A percentile compares a stretch with the other conserved stretches of the same genome.
Evolutionary conservation across 331 rosid species (phyloP).

Genomic region (Arachis monticola): DNA sequence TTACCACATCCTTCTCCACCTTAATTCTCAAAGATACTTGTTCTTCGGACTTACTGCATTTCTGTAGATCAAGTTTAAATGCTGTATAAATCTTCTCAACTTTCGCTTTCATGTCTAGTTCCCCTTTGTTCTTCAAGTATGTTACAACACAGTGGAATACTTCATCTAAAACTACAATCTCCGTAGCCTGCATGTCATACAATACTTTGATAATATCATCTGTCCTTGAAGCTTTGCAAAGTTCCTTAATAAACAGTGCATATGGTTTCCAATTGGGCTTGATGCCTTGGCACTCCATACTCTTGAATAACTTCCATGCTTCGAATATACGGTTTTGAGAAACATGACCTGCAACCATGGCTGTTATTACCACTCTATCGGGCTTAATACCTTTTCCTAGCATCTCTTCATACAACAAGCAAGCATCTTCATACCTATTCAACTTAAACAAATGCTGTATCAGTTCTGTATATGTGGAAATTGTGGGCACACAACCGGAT

Average conservation of each 20-base stretch:
- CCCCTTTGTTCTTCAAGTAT: conserved; percentile 67
- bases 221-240: conserved; percentile 73
- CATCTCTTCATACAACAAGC: conserved; percentile 79
- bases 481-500: conserved; percentile 51
- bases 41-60: conserved; percentile 33
- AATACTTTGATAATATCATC: conserved; percentile 71
- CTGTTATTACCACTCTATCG: conserved; percentile 71
- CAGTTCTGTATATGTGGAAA: conserved; percentile 77
- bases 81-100: conserved; percentile 62
- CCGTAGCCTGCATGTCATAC: conserved; percentile 67
- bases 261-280: conserved; percentile 68
- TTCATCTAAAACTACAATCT: conserved; percentile 50
- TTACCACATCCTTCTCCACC: conserved; percentile 34
- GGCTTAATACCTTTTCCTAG: conserved; percentile 60
- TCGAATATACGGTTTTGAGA: conserved; percentile 59
- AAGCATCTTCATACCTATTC: conserved; percentile 60
- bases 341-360: conserved; percentile 81
- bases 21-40: conserved; percentile 39
- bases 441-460: conserved; percentile 72
- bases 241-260: conserved; percentile 74
- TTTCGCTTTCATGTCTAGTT: conserved; percentile 49
- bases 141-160: conserved; percentile 56
- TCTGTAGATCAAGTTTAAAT: conserved; percentile 47
- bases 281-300: conserved; percentile 64
- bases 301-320: conserved; percentile 71